These are phyloP conservation scores for Cerioporus squamosus DNA, from an alignment of 1,284 basidiomycete species.

Conservation along the genomic window DNA sequence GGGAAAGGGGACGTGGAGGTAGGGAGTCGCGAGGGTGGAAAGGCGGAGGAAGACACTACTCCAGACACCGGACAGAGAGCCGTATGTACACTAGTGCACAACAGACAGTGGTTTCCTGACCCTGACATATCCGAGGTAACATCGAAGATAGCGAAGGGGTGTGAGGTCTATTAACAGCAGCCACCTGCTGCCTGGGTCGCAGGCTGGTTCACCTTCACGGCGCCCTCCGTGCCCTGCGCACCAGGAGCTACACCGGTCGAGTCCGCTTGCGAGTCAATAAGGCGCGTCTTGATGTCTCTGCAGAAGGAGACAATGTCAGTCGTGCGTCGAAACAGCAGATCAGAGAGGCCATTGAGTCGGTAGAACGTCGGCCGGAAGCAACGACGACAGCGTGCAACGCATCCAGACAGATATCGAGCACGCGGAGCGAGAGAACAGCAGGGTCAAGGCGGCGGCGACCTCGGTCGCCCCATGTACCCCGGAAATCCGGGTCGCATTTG, in stretches of 20 bases:
- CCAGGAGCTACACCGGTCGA: constrained; percentile 50
- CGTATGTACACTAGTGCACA: constrained; percentile 5
- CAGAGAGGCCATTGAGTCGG: background rate
- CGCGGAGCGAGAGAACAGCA: too few relatives aligned
- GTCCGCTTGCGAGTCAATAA: constrained; percentile 94
- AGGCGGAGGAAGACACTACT: constrained; percentile 1
- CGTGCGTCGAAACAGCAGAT: background rate
- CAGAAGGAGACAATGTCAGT: background rate
- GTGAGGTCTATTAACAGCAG: constrained; percentile 66
- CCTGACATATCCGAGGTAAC: background rate
- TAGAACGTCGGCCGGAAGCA: constrained; percentile 8
- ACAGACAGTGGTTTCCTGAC: background rate
- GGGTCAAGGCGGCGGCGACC: too few relatives aligned
- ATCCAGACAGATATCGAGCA: background rate
- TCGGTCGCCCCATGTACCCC: too few relatives aligned
- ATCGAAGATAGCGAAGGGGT: background rate
- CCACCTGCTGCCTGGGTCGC: constrained; percentile 44
- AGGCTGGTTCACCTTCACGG: constrained; percentile 71
- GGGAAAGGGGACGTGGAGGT: constrained; percentile 1
- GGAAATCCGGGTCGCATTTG: too few relatives aligned
- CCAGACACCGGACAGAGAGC: constrained; percentile 8
- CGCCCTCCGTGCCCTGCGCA: constrained; percentile 49
- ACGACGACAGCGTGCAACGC: background rate
- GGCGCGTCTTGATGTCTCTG: constrained; percentile 95
- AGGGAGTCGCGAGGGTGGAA: background rate